Conservation (phyloP, 2,329 filamentous ascomycete species). For the Sordariomycetes sp. region DNA sequence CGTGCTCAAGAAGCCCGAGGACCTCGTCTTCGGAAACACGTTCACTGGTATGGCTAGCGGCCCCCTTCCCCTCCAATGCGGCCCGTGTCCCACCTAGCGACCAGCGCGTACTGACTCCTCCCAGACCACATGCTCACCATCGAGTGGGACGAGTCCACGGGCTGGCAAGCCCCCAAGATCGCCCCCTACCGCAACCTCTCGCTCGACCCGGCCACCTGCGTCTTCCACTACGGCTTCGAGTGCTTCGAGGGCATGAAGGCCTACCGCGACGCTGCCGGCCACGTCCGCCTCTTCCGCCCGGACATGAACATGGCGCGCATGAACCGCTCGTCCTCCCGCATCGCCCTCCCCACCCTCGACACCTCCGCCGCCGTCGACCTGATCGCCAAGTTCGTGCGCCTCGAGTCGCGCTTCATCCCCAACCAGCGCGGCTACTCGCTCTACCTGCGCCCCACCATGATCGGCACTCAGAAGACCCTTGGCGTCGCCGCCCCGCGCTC, state of each 20-base stretch:
- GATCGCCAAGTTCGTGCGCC: slow-evolving; percentile 66
- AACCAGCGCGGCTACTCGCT: slow-evolving; percentile 80
- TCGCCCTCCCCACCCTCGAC: slow-evolving; percentile 84
- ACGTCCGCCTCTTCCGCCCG: slow-evolving; percentile 81
- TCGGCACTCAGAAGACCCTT: slow-evolving; percentile 89
- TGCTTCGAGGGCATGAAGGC: slow-evolving; percentile 99
- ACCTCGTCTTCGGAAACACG: slow-evolving; percentile 79
- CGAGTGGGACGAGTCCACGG: slow-evolving; percentile 79
- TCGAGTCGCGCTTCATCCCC: slow-evolving; percentile 87
- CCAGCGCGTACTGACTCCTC: background rate
- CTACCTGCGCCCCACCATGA: slow-evolving; percentile 93
- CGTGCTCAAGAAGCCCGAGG: slow-evolving; percentile 59
- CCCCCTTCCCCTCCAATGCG: background rate
- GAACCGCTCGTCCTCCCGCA: slow-evolving; percentile 84
- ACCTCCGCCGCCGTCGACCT: slow-evolving; percentile 64
- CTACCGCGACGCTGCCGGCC: slow-evolving; percentile 75
- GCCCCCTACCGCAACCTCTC: slow-evolving; percentile 94
- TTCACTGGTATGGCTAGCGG: slow-evolving; percentile 66
- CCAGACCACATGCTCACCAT: slow-evolving; percentile 93
- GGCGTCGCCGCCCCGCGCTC: slow-evolving; percentile 88
- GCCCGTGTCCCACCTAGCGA: background rate
- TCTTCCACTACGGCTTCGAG: slow-evolving; percentile 97
- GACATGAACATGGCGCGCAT: slow-evolving; percentile 93
- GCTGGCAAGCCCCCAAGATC: slow-evolving; percentile 77
- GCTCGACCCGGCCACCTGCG: slow-evolving; percentile 89